Conservation (phyloP, 2,329 filamentous ascomycete species). For the Aspergillus transmontanensis region DNA sequence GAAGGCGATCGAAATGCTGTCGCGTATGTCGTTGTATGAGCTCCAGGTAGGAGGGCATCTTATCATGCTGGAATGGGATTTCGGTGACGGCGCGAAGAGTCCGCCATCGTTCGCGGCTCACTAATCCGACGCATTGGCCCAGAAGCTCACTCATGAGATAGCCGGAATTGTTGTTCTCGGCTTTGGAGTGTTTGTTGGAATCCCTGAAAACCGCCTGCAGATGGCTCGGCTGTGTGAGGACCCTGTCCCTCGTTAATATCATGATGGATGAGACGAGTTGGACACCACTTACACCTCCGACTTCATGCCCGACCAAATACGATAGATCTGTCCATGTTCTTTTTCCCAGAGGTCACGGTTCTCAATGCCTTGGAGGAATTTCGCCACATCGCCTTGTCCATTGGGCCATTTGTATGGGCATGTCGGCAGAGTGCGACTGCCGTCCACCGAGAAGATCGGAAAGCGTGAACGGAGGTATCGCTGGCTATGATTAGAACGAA, state of each 20-base stretch:
- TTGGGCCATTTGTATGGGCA: constrained; percentile 32
- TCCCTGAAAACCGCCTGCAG: constrained; percentile 45
- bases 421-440: constrained; percentile 7
- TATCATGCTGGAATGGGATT: constrained; percentile 2
- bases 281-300: constrained; percentile 42
- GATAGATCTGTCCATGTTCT: constrained; percentile 40
- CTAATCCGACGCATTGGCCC: constrained; percentile 47
- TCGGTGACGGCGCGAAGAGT: constrained; percentile 5
- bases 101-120: constrained; percentile 32
- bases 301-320: constrained; percentile 43
- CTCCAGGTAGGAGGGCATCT: neutral
- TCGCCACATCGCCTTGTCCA: constrained; percentile 41
- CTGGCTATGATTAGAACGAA: neutral
- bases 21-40: constrained; percentile 8
- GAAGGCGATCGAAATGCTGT: no score
- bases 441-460: constrained; percentile 7
- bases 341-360: constrained; percentile 37
- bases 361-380: constrained; percentile 42
- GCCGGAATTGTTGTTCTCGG: constrained; percentile 45
- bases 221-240: constrained; percentile 39
- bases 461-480: constrained; percentile 6
- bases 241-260: constrained; percentile 25
- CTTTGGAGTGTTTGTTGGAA: constrained; percentile 49
- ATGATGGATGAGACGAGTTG: neutral
- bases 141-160: constrained; percentile 44